A percentile compares a stretch with the other conserved stretches of the same genome.
Evolutionary conservation across 2,329 filamentous ascomycete genomes (phyloP).

Genomic region (Hymenoscyphus fraxineus): DNA sequence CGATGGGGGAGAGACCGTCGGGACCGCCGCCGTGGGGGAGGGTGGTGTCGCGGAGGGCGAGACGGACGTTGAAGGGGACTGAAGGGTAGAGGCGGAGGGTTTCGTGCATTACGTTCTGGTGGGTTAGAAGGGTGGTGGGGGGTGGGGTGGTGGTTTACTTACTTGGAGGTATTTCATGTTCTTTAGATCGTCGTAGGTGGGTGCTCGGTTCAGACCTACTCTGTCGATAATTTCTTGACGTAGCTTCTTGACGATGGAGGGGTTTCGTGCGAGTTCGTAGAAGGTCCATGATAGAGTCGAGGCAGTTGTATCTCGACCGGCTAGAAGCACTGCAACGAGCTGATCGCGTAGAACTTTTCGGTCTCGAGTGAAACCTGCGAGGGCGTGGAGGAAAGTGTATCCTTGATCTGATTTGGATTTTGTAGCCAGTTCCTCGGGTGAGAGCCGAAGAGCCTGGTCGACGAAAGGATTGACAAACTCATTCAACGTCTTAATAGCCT

Average conservation of each 20-base stretch:
- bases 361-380: constrained; percentile 75
- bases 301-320: constrained; percentile 84
- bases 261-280: constrained; percentile 75
- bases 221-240: constrained; percentile 66
- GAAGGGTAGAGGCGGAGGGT: constrained; percentile 72
- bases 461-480: constrained; percentile 76
- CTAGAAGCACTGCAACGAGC: constrained; percentile 75
- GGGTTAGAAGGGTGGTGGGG: background rate
- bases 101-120: constrained; percentile 68
- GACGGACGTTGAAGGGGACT: constrained; percentile 75
- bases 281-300: constrained; percentile 75
- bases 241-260: constrained; percentile 62
- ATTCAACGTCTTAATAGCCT: constrained; percentile 65
- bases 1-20: constrained; percentile 58
- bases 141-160: constrained; percentile 1
- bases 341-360: constrained; percentile 75
- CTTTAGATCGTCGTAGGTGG: constrained; percentile 79
- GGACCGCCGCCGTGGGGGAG: constrained; percentile 68
- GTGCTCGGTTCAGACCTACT: constrained; percentile 59
- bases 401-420: constrained; percentile 67
- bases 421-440: constrained; percentile 66
- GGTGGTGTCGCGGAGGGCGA: constrained; percentile 68
- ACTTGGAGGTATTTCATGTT: constrained; percentile 74
- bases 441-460: constrained; percentile 65
- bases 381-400: constrained; percentile 83